Percentiles rank a stretch among this genome's conserved stretches.
phyloP scores from a whole-genome alignment of 2,329 filamentous ascomycete species.

The Cercospora sp. region DNA sequence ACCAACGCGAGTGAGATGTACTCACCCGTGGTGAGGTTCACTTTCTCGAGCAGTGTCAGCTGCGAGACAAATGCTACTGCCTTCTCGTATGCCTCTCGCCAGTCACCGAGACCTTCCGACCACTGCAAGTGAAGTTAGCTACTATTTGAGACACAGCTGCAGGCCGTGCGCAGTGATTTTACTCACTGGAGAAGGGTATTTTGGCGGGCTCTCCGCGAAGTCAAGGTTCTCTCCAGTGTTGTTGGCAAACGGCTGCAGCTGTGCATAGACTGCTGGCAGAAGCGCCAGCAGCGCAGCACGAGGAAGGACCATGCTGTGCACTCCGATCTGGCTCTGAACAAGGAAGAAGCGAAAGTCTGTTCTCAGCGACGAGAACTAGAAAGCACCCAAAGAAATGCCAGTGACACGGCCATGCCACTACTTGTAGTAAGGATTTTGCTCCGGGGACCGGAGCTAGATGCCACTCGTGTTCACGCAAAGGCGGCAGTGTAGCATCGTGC shows the following conservation, averaged over 20 bases:
- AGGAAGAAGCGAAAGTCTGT: not conserved
- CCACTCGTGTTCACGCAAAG: not conserved
- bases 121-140: slow-evolving; percentile 49
- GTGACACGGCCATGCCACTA: not conserved
- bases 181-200: slow-evolving; percentile 70
- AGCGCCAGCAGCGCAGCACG: slow-evolving; percentile 33
- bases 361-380: not conserved
- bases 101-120: slow-evolving; percentile 72
- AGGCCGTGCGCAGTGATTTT: too few species aligned
- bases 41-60: slow-evolving; percentile 82
- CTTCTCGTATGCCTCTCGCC: slow-evolving; percentile 73
- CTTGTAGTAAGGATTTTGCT: not conserved
- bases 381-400: not conserved
- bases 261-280: slow-evolving; percentile 34
- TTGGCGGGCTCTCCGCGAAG: slow-evolving; percentile 57
- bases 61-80: slow-evolving; percentile 79
- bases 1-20: not conserved
- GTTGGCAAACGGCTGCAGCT: slow-evolving; percentile 29
- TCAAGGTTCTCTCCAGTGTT: slow-evolving; percentile 25
- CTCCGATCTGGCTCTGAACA: not conserved
- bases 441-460: not conserved
- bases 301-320: slow-evolving; percentile 29
- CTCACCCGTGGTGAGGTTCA: slow-evolving; percentile 77
- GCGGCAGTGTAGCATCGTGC: not conserved
- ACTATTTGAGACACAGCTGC: not conserved